Percentiles rank a stretch among this genome's conserved stretches.
Conservation (phyloP, 2,329 filamentous ascomycete genomes). For the Eurotiales sp. region DNA sequence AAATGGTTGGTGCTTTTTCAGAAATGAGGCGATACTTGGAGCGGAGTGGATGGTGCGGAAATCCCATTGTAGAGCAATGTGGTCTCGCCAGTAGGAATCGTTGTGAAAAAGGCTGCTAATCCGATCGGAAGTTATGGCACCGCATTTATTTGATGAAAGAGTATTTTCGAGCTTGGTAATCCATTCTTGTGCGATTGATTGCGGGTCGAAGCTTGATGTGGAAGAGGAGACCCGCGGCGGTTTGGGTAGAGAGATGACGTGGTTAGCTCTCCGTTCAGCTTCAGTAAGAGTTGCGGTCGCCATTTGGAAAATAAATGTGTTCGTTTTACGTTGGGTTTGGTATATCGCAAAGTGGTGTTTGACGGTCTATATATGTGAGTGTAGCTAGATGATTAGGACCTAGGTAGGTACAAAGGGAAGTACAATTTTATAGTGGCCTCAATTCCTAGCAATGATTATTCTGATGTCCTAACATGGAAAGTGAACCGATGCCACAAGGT, state of each 20-base stretch:
- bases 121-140: constrained; percentile 20
- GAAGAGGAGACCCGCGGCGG: constrained; percentile 19
- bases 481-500: neutral
- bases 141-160: constrained; percentile 16
- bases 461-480: neutral
- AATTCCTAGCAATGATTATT: neutral
- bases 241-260: constrained; percentile 29
- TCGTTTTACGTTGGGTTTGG: no score
- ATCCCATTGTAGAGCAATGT: constrained; percentile 39
- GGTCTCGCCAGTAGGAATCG: constrained; percentile 42
- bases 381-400: no score
- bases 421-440: neutral
- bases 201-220: constrained; percentile 17
- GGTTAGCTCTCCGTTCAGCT: constrained; percentile 15
- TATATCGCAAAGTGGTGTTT: no score
- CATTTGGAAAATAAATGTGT: neutral
- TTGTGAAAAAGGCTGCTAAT: constrained; percentile 34
- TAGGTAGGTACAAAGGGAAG: neutral
- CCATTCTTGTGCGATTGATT: constrained; percentile 31
- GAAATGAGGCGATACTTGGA: constrained; percentile 29
- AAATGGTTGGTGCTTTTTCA: constrained; percentile 24
- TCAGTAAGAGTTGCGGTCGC: constrained; percentile 6
- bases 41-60: constrained; percentile 32
- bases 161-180: constrained; percentile 24
- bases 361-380: no score